Percentiles rank a stretch among this genome's conserved stretches.
Evolutionary conservation across 257 asterid genomes (phyloP).

Genomic region (Ocimum tenuiflorum): DNA sequence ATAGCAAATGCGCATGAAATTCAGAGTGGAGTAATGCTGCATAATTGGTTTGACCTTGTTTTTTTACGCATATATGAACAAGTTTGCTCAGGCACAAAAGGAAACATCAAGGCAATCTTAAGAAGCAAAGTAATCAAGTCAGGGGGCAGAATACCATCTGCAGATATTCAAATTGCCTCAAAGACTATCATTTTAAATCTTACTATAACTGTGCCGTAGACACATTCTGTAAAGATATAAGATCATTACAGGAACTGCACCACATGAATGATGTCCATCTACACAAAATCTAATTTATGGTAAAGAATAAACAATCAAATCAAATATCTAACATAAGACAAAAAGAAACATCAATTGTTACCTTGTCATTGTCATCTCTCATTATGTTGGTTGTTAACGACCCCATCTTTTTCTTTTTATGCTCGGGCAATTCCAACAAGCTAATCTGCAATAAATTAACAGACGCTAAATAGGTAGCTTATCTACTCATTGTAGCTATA

Average conservation of each 20-base stretch:
- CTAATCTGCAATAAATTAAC: conserved; percentile 60
- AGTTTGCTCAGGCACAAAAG: not conserved
- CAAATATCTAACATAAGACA: conserved; percentile 5
- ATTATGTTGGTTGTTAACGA: conserved; percentile 53
- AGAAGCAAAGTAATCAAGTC: not conserved
- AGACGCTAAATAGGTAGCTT: conserved; percentile 5
- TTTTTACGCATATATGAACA: not conserved
- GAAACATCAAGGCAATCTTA: not conserved
- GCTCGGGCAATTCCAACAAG: conserved; percentile 74
- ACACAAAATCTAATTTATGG: not conserved
- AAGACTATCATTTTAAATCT: not conserved
- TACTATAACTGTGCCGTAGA: not conserved
- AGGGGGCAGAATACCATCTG: not conserved
- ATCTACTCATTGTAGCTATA: not conserved
- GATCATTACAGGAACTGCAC: not conserved
- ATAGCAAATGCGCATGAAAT: not conserved
- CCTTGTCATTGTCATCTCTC: conserved; percentile 93
- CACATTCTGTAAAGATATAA: not conserved
- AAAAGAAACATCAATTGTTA: conserved; percentile 13
- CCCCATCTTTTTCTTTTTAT: conserved; percentile 39
- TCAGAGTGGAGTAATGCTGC: not conserved
- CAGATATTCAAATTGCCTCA: not conserved
- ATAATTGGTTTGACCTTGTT: not conserved
- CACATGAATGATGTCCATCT: not conserved
- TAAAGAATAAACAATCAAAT: not conserved